Base-by-base conservation (phyloP, 768 basidiomycete genomes). In the Mycena alexandri region DNA sequence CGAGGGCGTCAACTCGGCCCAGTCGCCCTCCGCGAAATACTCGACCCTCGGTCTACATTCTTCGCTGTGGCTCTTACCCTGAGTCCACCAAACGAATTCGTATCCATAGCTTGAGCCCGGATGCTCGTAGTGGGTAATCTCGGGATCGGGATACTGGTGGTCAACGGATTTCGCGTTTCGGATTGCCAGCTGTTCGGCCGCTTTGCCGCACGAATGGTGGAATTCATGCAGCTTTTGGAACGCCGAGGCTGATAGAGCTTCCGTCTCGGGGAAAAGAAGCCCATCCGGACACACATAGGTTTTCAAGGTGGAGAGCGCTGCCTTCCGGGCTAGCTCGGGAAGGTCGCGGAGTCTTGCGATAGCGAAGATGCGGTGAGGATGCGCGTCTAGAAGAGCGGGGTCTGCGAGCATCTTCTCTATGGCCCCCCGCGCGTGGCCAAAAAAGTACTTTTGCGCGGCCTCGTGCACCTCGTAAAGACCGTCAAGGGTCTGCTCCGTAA, bases 231-330 rank as follows among this genome's bases (percentile, higher is more conserved):
- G 21, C 5, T 14, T 54, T 41, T 63, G 42, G 12, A 52, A 21
- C n/a, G 54, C 42, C 24, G 36, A 38, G 52, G 52, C 46, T 12
- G 62, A 44, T 13, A 63, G 52, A 22, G 54, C 38, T 17, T 53
- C 47, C 52, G 36, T 63, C 21, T 63, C 62, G 24, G 52, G 62
- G 22, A 63, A 63, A 16, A 29, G 19, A 9, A 33, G 25, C 21
- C 19, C 46, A 4, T 44, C 25, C 8, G 24, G 24, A 3, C 16
- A 42, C 24, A 53, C 24, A 3, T 24, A 24, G 13, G 41, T 41
- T n/a, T 19, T 25, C 19, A 63, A 42, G 1, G 62, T 55, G 16
- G 9, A 52, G 21, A 63, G 38, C 8, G 53, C 62, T 22, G 52
- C 51, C 62, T 63, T 43, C 19, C 43, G 62, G 25, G 52, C 22